Evolutionary conservation across 106 monocot genomes (phyloP), one percentile per base, ranked within the genome.

Genomic region (Platanthera zijinensis): DNA sequence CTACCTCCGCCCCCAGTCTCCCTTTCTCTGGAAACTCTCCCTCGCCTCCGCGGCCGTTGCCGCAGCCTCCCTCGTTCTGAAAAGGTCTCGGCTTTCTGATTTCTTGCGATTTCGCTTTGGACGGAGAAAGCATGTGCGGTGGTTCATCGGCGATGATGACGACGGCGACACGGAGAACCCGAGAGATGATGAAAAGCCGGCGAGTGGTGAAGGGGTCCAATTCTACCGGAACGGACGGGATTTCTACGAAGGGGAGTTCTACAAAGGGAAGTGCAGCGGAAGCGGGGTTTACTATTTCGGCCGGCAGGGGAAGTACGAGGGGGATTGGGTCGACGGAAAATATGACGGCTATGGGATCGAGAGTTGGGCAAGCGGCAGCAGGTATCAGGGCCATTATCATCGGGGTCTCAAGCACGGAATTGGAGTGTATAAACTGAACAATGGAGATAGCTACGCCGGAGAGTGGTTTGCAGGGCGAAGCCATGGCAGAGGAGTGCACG

Each of bases 111-210:
- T 12, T 3, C 9, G 21, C 52, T 25, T 7, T 12, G 9, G 73
- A 10, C 51, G 53, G 13, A 22, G 57, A 13, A 54, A 53, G 21
- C 80, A 84, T 22, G 86, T 89, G 7, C 75, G 83, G 46, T 89
- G 89, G 89, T 89, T 86, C 75, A 86, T 89, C 48, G 89, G 89
- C n/a, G 86, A 86, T 51, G 76, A 25, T 25, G 25, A 25, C n/a
- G n/a, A n/a, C 25, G 25, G 25, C 25, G 25, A 25, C 25, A 25
- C 0, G 25, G 25, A 75, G 63, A 63, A 10, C 63, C 18, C 18
- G 5, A 73, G 50, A 73, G 49, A 52, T 14, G 45, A 50, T 9
- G 8, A 49, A 51, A 48, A 18, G 7, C 25, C 25, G 0, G 25
- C 25, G 0, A 0, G 25, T 25, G n/a, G n/a, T n/a, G 52, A 85